Base-by-base conservation (phyloP, 805 yeast genomes). In the Yamadazyma endophytica region DNA sequence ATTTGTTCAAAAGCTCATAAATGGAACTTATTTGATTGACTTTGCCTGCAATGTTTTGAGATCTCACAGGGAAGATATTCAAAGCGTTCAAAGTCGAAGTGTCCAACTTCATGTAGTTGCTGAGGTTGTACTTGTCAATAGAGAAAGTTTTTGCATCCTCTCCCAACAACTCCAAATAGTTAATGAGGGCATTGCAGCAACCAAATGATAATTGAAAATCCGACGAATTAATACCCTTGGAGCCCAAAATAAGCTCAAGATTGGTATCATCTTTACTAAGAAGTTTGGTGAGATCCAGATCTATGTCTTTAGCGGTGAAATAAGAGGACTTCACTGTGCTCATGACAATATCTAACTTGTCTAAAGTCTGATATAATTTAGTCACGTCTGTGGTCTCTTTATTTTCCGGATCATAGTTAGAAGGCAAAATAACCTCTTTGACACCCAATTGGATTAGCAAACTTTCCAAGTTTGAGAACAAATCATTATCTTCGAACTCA, bases 91-190 rank as follows among this genome's bases (percentile, higher is more conserved):
- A 76, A 0, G 97, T 95, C 1, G 97, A 79, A 5, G 90, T 77
- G 52, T 92, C 99, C 29, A 92, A 69, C 49, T 85, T 83, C 95
- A 92, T 86, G 54, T 70, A 89, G 42, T 82, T 79, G n/a, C 75
- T 65, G 29, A 90, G 66, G 36, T 80, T 79, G 54, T 89, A 90
- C 42, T 73, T 72, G 17, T 72, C 72, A 16, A 92, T 58, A 13
- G 70, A 58, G 44, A 69, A 78, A 11, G 68, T 56, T 12, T 82
- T 83, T n/a, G 25, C 31, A 36, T 74, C 70, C 34, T 77, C 78
- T 6, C 69, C 58, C 49, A 86, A 58, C 19, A 89, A 57, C 20
- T 76, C 77, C 35, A 92, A 63, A 52, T 89, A 87, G 12, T 62
- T 62, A 9, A 90, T 52, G 17, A 88, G 64, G 0, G 95, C 89